Evolutionary conservation across 768 basidiomycete genomes (phyloP), one percentile per base, ranked within the genome.

Genomic region (Lentinula lateritia): DNA sequence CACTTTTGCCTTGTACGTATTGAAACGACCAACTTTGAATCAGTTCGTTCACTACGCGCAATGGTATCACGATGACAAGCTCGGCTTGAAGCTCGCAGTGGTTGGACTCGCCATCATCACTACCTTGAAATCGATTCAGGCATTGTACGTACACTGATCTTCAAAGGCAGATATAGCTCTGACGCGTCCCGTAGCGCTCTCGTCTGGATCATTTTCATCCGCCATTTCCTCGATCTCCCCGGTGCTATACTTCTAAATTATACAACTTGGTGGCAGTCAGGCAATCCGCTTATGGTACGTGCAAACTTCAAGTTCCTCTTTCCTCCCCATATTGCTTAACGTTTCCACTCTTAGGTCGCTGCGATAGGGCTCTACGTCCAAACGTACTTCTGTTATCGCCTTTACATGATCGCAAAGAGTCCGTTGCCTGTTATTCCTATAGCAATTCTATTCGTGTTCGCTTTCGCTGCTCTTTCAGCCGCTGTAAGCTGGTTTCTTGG

Each of bases 301-400:
- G 16, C 12, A 18, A 5, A 52, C 8, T 34, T 34, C 13, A n/a
- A n/a, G n/a, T 13, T 39, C 43, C 12, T 20, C 16, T 20, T 2
- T 23, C 58, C n/a, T 23, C 45, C 12, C 8, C 45, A 23, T 48
- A 9, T 9, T 6, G 16, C 20, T 48, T 1, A 39, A 39, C 2
- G 38, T 9, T 42, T 16, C 56, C 28, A 2, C 20, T 9, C 1
- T 15, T 16, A 75, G 74, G 71, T 72, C 8, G 73, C 73, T 10
- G 58, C 63, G n/a, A 71, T 74, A 18, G 72, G 68, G 28, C 43
- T 70, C 18, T 74, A 73, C 59, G 73, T 75, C 32, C 74, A 75
- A 58, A 41, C 62, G 3, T 75, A 69, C 62, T 75, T 72, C 60
- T 69, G 67, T 48, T 67, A 67, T 50, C 70, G 74, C 9, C 68